Conservation (phyloP, 345 rosid species). For the Lepidium didymum region DNA sequence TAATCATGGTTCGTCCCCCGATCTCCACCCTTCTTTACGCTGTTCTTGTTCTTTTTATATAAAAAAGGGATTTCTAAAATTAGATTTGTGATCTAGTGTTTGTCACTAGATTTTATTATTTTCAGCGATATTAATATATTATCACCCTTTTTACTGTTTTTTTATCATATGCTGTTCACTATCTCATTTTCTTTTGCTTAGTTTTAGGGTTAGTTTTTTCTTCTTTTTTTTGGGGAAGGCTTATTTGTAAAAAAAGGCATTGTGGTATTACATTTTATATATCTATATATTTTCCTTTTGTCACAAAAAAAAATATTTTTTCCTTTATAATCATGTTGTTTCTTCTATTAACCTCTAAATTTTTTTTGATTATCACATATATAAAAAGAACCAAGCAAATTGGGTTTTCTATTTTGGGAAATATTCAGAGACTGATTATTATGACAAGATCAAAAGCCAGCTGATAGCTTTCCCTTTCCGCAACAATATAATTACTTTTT, state of each 20-base stretch:
- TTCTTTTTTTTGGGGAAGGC: too few species aligned
- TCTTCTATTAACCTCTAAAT: neutral
- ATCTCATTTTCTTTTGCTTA: neutral
- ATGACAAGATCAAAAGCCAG: constrained; percentile 9
- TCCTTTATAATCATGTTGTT: neutral
- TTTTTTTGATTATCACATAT: neutral
- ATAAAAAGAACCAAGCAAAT: neutral
- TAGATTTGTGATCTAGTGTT: constrained; percentile 9
- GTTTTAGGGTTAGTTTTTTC: neutral
- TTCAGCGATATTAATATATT: neutral
- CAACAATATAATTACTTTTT: neutral
- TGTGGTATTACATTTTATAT: neutral
- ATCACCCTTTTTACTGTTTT: too few species aligned
- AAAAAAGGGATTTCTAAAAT: neutral
- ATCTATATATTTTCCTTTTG: neutral
- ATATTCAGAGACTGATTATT: constrained; percentile 9
- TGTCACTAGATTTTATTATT: constrained; percentile 6
- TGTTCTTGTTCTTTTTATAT: too few species aligned
- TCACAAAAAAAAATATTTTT: too few species aligned
- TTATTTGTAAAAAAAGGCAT: neutral
- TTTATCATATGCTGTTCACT: neutral
- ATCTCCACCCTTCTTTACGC: neutral
- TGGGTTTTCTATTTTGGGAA: constrained; percentile 7
- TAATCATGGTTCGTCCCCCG: neutral
- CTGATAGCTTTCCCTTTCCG: constrained; percentile 17